Conservation (phyloP, 163 green algal genomes). For the Scenedesmus sp. region DNA sequence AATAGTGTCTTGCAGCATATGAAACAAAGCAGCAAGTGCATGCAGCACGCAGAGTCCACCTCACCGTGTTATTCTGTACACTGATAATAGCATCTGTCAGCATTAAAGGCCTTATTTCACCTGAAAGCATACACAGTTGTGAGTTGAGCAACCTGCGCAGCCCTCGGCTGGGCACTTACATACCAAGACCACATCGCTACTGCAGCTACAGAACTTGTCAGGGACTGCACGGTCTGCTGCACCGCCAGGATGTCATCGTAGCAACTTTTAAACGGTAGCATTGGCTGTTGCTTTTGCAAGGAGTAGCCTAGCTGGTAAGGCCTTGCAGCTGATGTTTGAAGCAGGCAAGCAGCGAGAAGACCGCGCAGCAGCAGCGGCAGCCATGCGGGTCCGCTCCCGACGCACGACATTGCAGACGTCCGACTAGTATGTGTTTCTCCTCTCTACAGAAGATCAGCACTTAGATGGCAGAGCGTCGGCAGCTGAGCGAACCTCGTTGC, state of each 20-base stretch:
- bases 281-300: background rate
- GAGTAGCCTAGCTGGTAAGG: background rate
- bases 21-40: background rate
- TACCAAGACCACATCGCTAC: background rate
- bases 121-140: background rate
- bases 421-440: background rate
- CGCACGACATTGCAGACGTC: background rate
- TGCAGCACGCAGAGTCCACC: background rate
- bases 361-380: background rate
- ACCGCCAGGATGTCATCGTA: conserved; percentile 5
- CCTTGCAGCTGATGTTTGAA: background rate
- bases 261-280: background rate
- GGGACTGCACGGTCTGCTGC: background rate
- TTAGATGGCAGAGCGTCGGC: background rate
- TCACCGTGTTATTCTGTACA: background rate
- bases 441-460: background rate
- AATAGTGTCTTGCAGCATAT: too few relatives aligned
- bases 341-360: background rate
- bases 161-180: background rate
- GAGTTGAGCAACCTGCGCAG: background rate
- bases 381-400: background rate
- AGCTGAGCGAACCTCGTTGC: too few relatives aligned
- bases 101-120: background rate
- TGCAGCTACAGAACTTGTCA: background rate
- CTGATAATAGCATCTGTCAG: background rate